Evolutionary conservation across 2,329 filamentous ascomycete species (phyloP), one percentile per base, ranked within the genome.

Genomic region (Epichloe aotearoae): DNA sequence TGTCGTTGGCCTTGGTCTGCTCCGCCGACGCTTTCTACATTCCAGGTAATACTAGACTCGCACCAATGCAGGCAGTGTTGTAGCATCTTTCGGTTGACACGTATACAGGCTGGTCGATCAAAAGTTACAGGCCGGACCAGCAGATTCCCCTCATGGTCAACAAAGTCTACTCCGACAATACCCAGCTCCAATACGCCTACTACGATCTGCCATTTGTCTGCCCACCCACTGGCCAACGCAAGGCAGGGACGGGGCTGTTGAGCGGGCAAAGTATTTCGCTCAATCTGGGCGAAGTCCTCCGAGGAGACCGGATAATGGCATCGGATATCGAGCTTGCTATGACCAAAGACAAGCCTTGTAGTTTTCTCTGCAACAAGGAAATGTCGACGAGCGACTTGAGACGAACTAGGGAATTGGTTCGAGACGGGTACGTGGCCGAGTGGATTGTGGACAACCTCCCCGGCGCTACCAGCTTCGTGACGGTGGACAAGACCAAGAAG

Each of bases 371-470:
- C 69, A 84, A 76, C 38, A 76, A 75, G 47, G 75, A 83, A 50
- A 72, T 93, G 15, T 77, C 78, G 55, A 75, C 79, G 39, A 72
- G 73, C 44, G 84, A 83, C 45, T 66, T 94, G 52, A 75, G 77
- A 58, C 78, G 80, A 62, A 84, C 86, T 4, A 79, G 77, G 58
- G 74, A 89, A 54, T 69, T 95, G 60, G 83, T 95, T 39, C 77
- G 77, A 54, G 79, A 89, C 49, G 86, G 85, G 37, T 94, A 93
- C 64, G 82, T 93, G n/a, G 83, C 83, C 2, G 88, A 95, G 66
- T 95, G 88, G 89, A 94, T 95, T 57, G 85, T 93, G 56, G 88
- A 95, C 66, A 95, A 95, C 60, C 74, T 95, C 10, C 88, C 89
- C 1, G 88, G 88, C 6, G 88, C 88, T 37, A 94, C 88, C 8